Conservation (phyloP, 164 flowering plant species). For the Nelumbo lutea region DNA sequence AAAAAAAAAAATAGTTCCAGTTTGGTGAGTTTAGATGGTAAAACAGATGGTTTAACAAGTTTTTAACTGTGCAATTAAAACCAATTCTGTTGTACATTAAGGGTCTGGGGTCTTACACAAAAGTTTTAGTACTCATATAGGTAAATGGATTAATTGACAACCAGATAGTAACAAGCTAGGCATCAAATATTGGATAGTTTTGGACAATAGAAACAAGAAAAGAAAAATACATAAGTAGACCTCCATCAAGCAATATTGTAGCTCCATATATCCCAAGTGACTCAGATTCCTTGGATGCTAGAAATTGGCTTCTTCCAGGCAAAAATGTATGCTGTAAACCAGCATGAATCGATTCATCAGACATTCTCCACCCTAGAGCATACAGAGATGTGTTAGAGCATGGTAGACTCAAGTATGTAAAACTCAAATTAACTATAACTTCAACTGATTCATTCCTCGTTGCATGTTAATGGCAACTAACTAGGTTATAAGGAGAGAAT, state of each 20-base stretch:
- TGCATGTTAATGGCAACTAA: not conserved
- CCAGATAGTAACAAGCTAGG: not conserved
- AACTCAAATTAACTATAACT: not conserved
- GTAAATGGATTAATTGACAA: not conserved
- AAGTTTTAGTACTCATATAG: not conserved
- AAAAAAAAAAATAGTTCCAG: too few relatives aligned
- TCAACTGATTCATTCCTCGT: too few relatives aligned
- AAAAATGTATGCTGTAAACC: constrained; percentile 65
- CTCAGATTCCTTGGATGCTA: constrained; percentile 49
- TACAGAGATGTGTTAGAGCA: not conserved
- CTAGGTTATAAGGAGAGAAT: not conserved
- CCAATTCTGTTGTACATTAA: not conserved
- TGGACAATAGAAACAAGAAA: not conserved
- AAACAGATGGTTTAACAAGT: not conserved
- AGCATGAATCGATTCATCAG: constrained; percentile 60
- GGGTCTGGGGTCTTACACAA: not conserved
- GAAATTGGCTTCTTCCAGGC: constrained; percentile 82
- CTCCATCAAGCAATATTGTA: constrained; percentile 84
- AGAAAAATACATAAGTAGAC: constrained; percentile 23
- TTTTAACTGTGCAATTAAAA: not conserved
- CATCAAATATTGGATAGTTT: not conserved
- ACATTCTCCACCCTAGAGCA: constrained; percentile 54
- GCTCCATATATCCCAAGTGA: constrained; percentile 56
- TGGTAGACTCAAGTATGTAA: not conserved
- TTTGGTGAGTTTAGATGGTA: too few relatives aligned